Evolutionary conservation across 129 eudicot species (phyloP), one percentile per base, ranked within the genome.

Genomic region (Chrysanthemum lavandulifolium): DNA sequence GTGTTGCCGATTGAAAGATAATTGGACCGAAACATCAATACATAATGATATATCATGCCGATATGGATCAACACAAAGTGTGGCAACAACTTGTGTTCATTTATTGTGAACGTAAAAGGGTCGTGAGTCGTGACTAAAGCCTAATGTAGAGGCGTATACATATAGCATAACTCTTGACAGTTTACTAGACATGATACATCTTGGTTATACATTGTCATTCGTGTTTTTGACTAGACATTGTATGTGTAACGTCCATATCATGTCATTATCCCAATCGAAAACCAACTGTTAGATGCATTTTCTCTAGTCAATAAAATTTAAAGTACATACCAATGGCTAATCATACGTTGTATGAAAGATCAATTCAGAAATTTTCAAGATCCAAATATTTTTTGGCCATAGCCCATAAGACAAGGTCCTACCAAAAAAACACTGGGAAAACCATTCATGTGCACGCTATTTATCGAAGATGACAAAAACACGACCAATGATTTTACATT

Each of bases 401-500:
- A 36, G 9, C 45, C 33, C 33, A 54, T 29, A 13, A 54, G 64
- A 10, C 16, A 55, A 5, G 64, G 65, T 33, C 75, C 75, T 55
- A 55, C 74, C 11, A 16, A 6, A 70, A 70, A 8, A 12, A 55
- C 64, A 55, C 31, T n/a, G 33, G 36, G 19, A 13, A 4, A 55
- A 70, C 65, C 54, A 48, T 70, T 55, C 75, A 55, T 54, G 75
- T 70, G 75, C 75, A 55, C 57, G 11, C 4, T 33, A 69, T 29
- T 70, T 16, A 15, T 70, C 25, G 74, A 70, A 70, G 1, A 70
- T 11, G 74, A 70, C 74, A 15, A 70, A 54, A 70, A 36, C 16
- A 70, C 61, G 55, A 55, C 52, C 65, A 69, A 53, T 54, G n/a
- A 53, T 69, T 69, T n/a, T 27, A 27, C 10, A 7, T 54, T 69